Evolutionary conservation across 2,329 filamentous ascomycete genomes (phyloP), one percentile per base, ranked within the genome.

Genomic region (Dissoconium aciculare): DNA sequence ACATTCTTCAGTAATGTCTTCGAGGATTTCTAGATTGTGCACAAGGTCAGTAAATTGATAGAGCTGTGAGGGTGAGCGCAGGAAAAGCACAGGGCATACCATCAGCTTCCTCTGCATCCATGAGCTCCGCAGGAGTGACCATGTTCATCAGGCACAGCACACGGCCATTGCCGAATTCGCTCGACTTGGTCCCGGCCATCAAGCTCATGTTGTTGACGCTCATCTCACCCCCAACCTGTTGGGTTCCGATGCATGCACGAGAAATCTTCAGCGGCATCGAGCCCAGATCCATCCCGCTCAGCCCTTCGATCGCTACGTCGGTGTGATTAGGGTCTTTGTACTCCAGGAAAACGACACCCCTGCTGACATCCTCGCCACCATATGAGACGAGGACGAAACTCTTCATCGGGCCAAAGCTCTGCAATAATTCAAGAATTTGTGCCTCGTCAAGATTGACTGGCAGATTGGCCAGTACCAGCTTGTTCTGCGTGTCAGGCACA

Each of bases 171-270:
- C 92, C 84, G 37, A 85, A 79, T 33, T 69, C 69, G 21, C 80
- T 78, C 3, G 76, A 82, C 24, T 45, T 45, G 12, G 89, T 92
- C 35, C 87, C 85, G 21, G 89, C 89, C 46, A 98, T 79, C 71
- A 94, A 84, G 30, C 85, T 92, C 75, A 98, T 95, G 40, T 89
- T 89, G 45, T 89, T 91, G 39, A 98, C 87, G 33, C 87, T 83
- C 68, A 94, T 91, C 50, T 98, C 89, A 24, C 92, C 70, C 40
- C 84, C 84, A 13, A 84, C 84, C 55, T 98, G 89, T n/a, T 84
- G 87, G 38, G 83, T 77, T 44, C 89, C 89, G 42, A 94, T 80
- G 55, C 85, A 92, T 16, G 89, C 91, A 50, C 85, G 82, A 42
- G 72, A 66, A 19, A 94, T 84, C 60, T 78, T 87, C 33, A 98